A percentile compares a stretch with the other conserved stretches of the same genome.
Evolutionary conservation across 305 asterid genomes (phyloP).

Genomic region (Fraxinus greggii): DNA sequence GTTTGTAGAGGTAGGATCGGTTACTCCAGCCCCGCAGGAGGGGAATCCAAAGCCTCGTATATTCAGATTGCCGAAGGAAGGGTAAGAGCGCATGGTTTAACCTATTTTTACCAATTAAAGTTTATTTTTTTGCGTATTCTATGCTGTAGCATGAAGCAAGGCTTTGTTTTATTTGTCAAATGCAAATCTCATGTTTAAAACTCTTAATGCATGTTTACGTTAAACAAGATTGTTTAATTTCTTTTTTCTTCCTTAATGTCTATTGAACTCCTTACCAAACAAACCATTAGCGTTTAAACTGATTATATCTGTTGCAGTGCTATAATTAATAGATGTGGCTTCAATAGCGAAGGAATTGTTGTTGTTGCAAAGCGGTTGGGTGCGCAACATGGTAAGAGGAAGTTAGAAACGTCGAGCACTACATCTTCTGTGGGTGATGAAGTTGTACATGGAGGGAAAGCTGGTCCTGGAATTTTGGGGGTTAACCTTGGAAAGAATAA

Average conservation of each 20-base stretch:
- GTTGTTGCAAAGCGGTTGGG: slow-evolving; percentile 92
- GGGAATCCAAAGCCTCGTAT: slow-evolving; percentile 99
- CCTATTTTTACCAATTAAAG: neutral
- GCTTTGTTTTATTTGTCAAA: neutral
- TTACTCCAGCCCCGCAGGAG: slow-evolving; percentile 94
- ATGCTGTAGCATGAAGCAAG: neutral
- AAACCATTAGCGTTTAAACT: neutral
- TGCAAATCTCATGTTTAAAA: neutral
- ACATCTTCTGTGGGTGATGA: slow-evolving; percentile 70
- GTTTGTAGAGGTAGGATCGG: slow-evolving; percentile 98
- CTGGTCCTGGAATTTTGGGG: slow-evolving; percentile 98
- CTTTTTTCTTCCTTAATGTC: neutral
- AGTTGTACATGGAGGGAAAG: slow-evolving; percentile 85
- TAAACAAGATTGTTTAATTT: neutral
- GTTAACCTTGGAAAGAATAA: slow-evolving; percentile 97
- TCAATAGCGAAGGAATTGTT: slow-evolving; percentile 97
- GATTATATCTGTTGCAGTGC: slow-evolving; percentile 53
- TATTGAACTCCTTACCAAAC: neutral
- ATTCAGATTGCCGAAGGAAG: slow-evolving; percentile 76
- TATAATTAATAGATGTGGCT: slow-evolving; percentile 92
- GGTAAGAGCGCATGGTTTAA: slow-evolving; percentile 43
- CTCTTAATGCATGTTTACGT: neutral
- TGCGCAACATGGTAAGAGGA: slow-evolving; percentile 97
- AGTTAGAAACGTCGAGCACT: slow-evolving; percentile 62
- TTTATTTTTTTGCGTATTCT: slow-evolving; percentile 4